Conservation (phyloP, 768 basidiomycete species). For the Lanmaoa pseudosensibilis region DNA sequence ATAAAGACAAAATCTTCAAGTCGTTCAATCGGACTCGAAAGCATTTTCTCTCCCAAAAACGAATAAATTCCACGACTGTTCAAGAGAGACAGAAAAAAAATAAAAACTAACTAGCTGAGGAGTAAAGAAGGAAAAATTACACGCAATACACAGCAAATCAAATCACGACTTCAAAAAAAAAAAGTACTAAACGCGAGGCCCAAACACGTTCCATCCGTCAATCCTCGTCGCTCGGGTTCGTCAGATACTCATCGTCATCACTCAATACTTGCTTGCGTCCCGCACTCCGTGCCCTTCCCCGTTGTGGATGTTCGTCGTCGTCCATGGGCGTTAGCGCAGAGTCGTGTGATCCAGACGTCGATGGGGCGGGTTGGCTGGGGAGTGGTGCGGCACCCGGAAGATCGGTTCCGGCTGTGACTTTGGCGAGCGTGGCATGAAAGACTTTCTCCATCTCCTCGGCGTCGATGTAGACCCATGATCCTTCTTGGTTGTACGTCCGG, state of each 20-base stretch:
- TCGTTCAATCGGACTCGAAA: not conserved
- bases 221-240: constrained; percentile 72
- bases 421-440: constrained; percentile 71
- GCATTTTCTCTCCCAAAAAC: not conserved
- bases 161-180: constrained; percentile 1
- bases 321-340: constrained; percentile 80
- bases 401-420: constrained; percentile 62
- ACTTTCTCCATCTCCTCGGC: constrained; percentile 94
- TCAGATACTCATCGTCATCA: constrained; percentile 63
- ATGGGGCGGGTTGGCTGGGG: constrained; percentile 25
- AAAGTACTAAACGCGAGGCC: too few species aligned
- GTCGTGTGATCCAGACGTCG: constrained; percentile 52
- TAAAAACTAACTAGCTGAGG: constrained; percentile 2
- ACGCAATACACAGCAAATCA: constrained; percentile 21
- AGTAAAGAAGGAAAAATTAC: constrained; percentile 6
- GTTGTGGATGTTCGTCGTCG: constrained; percentile 67
- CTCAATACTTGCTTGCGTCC: constrained; percentile 75
- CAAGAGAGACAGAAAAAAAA: constrained; percentile 1
- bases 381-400: constrained; percentile 68
- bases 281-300: constrained; percentile 55
- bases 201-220: constrained; percentile 26
- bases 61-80: constrained; percentile 2
- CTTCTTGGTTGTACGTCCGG: constrained; percentile 90
- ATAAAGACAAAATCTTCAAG: not conserved
- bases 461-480: constrained; percentile 92